Evolutionary conservation across 2,329 filamentous ascomycete species (phyloP).

Genomic region (Thielaviopsis punctulata): DNA sequence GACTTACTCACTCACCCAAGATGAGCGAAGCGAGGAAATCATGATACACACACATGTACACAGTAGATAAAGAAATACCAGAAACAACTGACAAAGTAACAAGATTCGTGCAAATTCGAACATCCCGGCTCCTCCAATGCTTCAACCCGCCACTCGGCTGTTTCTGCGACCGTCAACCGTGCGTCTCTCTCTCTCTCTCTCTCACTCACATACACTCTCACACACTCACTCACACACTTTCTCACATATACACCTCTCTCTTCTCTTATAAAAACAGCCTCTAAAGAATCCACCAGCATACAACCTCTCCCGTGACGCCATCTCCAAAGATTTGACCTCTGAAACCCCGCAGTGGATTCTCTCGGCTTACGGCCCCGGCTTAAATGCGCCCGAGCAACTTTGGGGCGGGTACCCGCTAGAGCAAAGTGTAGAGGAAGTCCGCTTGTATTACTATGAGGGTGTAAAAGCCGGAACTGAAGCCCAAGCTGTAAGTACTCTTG

Average conservation of each 20-base stretch:
- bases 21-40: too few species aligned
- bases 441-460: conserved; percentile 51
- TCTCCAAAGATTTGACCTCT: conserved; percentile 48
- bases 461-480: conserved; percentile 41
- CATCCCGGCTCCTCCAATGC: conserved; percentile 26
- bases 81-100: background rate
- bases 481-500: conserved; percentile 26
- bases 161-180: conserved; percentile 4
- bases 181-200: conserved; percentile 4
- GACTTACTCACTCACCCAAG: too few species aligned
- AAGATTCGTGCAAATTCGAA: conserved; percentile 37
- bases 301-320: conserved; percentile 37
- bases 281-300: conserved; percentile 22
- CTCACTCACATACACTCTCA: background rate
- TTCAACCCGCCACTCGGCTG: conserved; percentile 13
- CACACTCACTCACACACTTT: background rate
- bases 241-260: background rate
- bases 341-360: conserved; percentile 73
- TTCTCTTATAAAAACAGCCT: background rate
- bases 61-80: background rate
- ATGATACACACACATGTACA: background rate
- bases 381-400: conserved; percentile 61
- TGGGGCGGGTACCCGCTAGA: conserved; percentile 67
- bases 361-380: conserved; percentile 67
- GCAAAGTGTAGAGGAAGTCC: conserved; percentile 76